A percentile compares a stretch with the other conserved stretches of the same genome.
Evolutionary conservation across 2,329 filamentous ascomycete species (phyloP).

Genomic region (Taxawa tesnikishii): DNA sequence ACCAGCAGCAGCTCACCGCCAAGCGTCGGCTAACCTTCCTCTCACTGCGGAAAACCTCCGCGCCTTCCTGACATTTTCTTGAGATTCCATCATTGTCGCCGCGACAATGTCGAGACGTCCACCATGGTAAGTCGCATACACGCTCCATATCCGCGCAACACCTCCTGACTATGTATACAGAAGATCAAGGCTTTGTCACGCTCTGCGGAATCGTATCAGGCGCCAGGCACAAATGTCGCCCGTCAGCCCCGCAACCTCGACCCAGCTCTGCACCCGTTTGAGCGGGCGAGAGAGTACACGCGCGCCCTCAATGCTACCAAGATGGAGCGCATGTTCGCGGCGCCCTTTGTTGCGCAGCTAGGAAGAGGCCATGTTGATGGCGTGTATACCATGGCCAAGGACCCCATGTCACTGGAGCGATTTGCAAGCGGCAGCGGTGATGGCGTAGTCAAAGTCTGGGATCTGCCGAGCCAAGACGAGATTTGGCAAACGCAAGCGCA

Average conservation of each 20-base stretch:
- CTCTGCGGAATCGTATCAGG: conserved; percentile 51
- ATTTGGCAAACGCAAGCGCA: conserved; percentile 73
- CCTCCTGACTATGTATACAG: conserved; percentile 18
- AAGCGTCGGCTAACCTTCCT: neutral
- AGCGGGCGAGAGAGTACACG: conserved; percentile 77
- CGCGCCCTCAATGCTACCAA: conserved; percentile 75
- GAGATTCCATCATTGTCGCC: neutral
- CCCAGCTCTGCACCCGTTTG: conserved; percentile 79
- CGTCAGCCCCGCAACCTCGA: conserved; percentile 63
- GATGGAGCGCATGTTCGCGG: conserved; percentile 81
- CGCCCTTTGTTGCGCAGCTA: conserved; percentile 75
- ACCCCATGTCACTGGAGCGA: conserved; percentile 32
- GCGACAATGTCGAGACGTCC: neutral
- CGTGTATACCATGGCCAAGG: conserved; percentile 36
- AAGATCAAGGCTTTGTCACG: conserved; percentile 57
- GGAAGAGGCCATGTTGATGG: conserved; percentile 89
- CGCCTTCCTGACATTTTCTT: neutral
- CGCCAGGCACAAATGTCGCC: conserved; percentile 52
- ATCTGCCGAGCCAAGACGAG: conserved; percentile 60
- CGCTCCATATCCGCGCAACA: neutral
- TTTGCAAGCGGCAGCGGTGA: conserved; percentile 76
- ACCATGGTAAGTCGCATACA: neutral
- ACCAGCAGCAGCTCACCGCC: no score
- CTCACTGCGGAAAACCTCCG: neutral
- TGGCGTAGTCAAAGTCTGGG: conserved; percentile 89